These are phyloP conservation scores for Metarhizium rileyi DNA, from an alignment of 2,329 filamentous ascomycete species.

Conservation along the genomic window DNA sequence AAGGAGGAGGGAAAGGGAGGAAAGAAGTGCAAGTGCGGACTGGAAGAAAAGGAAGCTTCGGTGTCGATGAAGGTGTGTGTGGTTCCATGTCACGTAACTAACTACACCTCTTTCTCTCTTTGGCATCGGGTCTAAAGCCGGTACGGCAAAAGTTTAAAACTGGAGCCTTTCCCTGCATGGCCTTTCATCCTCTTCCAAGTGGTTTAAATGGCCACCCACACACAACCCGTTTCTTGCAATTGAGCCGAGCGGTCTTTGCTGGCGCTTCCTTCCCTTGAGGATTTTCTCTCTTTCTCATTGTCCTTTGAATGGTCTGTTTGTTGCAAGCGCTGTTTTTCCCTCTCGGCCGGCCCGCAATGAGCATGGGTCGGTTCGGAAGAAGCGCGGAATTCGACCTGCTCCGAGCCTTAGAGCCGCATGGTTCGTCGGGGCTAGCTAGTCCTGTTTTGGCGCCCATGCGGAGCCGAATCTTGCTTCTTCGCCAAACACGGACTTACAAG, in stretches of 20 bases:
- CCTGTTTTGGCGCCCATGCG: background rate
- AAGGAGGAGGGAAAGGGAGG: background rate
- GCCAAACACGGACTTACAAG: too few relatives aligned
- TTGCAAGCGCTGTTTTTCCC: background rate
- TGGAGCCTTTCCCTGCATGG: background rate
- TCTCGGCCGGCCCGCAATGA: constrained; percentile 1
- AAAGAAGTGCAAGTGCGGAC: background rate
- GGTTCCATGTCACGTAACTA: too few relatives aligned
- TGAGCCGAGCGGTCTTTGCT: constrained; percentile 1
- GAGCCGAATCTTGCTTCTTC: background rate
- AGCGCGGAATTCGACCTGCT: constrained; percentile 14
- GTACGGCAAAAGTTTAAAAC: background rate
- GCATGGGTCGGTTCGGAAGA: constrained; percentile 7
- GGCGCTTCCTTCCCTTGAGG: constrained; percentile 2
- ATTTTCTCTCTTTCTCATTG: background rate
- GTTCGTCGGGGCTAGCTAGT: background rate
- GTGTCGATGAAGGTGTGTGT: constrained; percentile 1
- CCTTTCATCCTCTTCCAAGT: background rate
- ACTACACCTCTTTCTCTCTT: too few relatives aligned
- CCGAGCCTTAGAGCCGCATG: constrained; percentile 10
- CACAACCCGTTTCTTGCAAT: constrained; percentile 5
- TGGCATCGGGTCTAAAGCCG: background rate
- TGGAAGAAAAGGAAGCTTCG: constrained; percentile 4
- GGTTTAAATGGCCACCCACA: background rate
- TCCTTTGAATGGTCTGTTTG: background rate